Percentiles rank a stretch among this genome's conserved stretches.
Evolutionary conservation across 78 protist species (phyloP).

Genomic region (slime mould (Dictyostelium discoideum)): DNA sequence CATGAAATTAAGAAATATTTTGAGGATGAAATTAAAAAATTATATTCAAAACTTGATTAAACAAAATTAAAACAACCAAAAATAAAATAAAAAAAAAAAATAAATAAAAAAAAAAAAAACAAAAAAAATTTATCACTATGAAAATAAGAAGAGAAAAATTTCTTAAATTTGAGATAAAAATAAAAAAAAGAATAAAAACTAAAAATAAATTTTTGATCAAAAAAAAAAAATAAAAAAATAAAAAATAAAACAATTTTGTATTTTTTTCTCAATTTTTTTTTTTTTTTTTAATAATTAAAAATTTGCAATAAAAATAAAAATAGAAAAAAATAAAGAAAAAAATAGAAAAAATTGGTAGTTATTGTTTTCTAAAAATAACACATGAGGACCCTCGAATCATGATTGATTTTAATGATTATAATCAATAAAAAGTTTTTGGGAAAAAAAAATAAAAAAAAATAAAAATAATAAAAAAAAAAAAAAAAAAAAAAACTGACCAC

Average conservation of each 20-base stretch:
- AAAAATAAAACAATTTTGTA: too few species aligned
- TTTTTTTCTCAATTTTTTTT: too few species aligned
- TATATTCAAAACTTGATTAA: conserved; percentile 34
- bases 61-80: background rate
- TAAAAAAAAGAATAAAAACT: too few species aligned
- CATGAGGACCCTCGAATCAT: background rate
- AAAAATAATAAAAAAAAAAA: too few species aligned
- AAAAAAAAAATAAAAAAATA: too few species aligned
- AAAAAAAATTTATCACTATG: too few species aligned
- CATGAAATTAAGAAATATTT: conserved; percentile 51
- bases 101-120: too few species aligned
- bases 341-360: background rate
- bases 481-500: background rate
- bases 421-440: background rate
- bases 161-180: too few species aligned
- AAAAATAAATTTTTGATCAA: too few species aligned
- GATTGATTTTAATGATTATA: background rate
- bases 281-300: too few species aligned
- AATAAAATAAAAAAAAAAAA: too few species aligned
- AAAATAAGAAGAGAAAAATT: background rate
- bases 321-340: background rate
- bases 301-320: background rate
- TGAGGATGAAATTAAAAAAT: conserved; percentile 17
- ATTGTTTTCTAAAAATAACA: background rate
- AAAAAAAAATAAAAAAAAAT: background rate